Percentiles rank a stretch among this genome's conserved stretches.
phyloP scores from a whole-genome alignment of 164 flowering plant genomes.

The Sextonia rubra region DNA sequence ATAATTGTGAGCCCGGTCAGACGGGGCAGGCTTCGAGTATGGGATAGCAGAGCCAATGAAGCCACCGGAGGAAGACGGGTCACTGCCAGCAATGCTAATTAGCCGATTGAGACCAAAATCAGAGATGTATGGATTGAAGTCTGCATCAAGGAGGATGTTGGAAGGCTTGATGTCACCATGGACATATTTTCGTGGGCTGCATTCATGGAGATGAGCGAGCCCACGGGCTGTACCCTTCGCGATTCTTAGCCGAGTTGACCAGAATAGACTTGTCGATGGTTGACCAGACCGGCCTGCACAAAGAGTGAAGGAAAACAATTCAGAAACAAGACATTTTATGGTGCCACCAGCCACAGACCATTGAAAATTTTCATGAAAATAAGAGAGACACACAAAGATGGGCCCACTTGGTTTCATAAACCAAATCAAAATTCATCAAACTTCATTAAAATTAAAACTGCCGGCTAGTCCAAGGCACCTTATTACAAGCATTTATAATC shows the following conservation, averaged over 20 bases:
- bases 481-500: no score
- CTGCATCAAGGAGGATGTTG: slow-evolving; percentile 82
- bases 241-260: slow-evolving; percentile 68
- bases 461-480: no score
- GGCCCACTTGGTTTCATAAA: no score
- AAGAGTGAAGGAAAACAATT: not conserved
- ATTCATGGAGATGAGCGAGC: slow-evolving; percentile 83
- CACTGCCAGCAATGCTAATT: slow-evolving; percentile 55
- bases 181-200: slow-evolving; percentile 79
- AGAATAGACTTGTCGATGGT: slow-evolving; percentile 48
- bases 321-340: no score
- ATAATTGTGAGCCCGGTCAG: slow-evolving; percentile 50
- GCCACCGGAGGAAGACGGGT: slow-evolving; percentile 46
- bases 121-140: slow-evolving; percentile 60
- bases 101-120: slow-evolving; percentile 84
- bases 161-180: slow-evolving; percentile 93
- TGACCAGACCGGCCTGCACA: slow-evolving; percentile 64
- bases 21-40: slow-evolving; percentile 30
- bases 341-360: no score
- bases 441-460: no score
- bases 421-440: no score
- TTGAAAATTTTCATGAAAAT: no score
- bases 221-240: slow-evolving; percentile 83
- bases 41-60: slow-evolving; percentile 73
- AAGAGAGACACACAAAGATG: no score